Conservation (phyloP, 345 rosid species). For the Mangifera indica region DNA sequence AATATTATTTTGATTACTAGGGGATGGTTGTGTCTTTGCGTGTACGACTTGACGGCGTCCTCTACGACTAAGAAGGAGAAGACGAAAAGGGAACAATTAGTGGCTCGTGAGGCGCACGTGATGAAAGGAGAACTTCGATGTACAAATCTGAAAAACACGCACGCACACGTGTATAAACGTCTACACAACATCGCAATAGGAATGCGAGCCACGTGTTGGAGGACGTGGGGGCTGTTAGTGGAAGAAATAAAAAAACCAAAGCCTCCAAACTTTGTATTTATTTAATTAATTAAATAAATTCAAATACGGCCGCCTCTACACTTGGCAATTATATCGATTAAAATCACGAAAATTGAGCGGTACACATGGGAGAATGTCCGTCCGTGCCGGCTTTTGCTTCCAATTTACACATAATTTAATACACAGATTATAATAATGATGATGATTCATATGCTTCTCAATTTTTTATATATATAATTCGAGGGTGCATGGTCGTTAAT, state of each 20-base stretch:
- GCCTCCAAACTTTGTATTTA: background rate
- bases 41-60: conserved; percentile 33
- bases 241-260: background rate
- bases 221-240: conserved; percentile 47
- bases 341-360: conserved; percentile 7
- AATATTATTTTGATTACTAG: background rate
- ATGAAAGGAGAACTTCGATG: conserved; percentile 1
- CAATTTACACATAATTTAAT: background rate
- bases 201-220: conserved; percentile 45
- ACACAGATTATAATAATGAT: no score
- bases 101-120: conserved; percentile 42
- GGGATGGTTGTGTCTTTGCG: conserved; percentile 13
- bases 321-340: background rate
- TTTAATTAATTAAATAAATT: background rate
- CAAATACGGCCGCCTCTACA: conserved; percentile 21
- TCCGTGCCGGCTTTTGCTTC: conserved; percentile 50
- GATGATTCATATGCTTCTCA: no score
- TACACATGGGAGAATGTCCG: conserved; percentile 51
- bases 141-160: conserved; percentile 20
- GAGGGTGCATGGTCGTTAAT: no score
- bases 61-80: conserved; percentile 11
- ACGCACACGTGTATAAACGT: conserved; percentile 32
- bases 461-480: no score
- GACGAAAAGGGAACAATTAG: background rate
- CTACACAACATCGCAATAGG: conserved; percentile 39